Conservation (phyloP, 495 filamentous ascomycete species). For the Podospora australis region DNA sequence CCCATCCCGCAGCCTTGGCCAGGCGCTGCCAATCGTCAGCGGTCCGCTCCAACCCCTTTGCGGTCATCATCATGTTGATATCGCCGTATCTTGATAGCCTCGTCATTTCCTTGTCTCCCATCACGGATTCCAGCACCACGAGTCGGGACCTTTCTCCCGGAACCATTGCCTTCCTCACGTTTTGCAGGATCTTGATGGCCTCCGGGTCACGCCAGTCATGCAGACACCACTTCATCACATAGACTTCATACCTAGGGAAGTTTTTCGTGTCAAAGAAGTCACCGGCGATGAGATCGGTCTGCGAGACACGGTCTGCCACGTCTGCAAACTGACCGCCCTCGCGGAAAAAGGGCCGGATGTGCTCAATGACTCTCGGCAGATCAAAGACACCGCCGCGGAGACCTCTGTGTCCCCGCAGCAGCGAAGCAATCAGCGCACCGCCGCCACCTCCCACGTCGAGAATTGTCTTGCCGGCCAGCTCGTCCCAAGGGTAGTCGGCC, state of each 20-base stretch:
- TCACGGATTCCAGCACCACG: slow-evolving; percentile 23
- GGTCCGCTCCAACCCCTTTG: slow-evolving; percentile 7
- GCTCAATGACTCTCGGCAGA: neutral
- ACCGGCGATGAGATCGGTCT: slow-evolving; percentile 16
- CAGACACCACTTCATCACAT: slow-evolving; percentile 28
- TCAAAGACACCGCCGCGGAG: slow-evolving; percentile 15
- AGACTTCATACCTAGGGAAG: slow-evolving; percentile 17
- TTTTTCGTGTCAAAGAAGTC: slow-evolving; percentile 24
- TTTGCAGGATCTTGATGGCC: slow-evolving; percentile 9
- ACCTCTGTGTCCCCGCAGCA: slow-evolving; percentile 6
- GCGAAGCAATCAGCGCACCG: slow-evolving; percentile 11
- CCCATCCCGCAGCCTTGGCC: slow-evolving; percentile 16
- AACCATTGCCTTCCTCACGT: slow-evolving; percentile 9
- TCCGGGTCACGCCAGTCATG: slow-evolving; percentile 28
- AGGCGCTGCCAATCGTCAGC: slow-evolving; percentile 9
- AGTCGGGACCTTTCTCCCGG: slow-evolving; percentile 8
- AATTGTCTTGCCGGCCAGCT: slow-evolving; percentile 5
- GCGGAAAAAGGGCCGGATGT: neutral
- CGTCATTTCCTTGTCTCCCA: slow-evolving; percentile 12
- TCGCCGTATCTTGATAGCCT: slow-evolving; percentile 12
- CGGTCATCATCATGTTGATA: slow-evolving; percentile 17
- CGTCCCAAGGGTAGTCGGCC: slow-evolving; percentile 28
- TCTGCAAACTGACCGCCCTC: slow-evolving; percentile 2
- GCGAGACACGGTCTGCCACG: neutral
- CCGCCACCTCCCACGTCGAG: slow-evolving; percentile 13